Conservation (phyloP, 176 grass and related monocot species). For the Alopecurus myosuroides region DNA sequence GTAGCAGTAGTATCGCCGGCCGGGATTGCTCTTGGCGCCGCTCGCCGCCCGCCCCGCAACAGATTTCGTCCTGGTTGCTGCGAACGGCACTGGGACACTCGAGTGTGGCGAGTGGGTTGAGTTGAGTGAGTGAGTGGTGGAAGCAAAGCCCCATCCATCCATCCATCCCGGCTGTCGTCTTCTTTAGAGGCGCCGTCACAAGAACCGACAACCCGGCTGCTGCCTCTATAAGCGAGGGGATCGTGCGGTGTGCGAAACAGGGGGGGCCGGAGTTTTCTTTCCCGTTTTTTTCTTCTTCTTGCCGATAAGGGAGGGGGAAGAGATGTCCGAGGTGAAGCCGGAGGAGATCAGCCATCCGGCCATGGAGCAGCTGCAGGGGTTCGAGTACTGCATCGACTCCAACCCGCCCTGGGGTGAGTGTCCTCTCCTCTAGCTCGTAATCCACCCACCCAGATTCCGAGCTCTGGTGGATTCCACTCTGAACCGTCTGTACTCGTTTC, state of each 20-base stretch:
- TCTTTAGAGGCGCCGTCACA: background rate
- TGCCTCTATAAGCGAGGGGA: background rate
- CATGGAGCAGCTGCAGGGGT: slow-evolving; percentile 96
- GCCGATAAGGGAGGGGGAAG: background rate
- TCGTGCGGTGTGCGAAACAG: background rate
- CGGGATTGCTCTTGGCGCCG: slow-evolving; percentile 18
- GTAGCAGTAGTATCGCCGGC: background rate
- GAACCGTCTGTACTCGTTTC: slow-evolving; percentile 12
- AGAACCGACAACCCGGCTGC: background rate
- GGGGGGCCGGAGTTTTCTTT: background rate
- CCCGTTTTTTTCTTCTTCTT: background rate
- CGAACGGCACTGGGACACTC: background rate
- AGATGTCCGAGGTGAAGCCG: slow-evolving; percentile 58
- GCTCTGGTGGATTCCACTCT: slow-evolving; percentile 25
- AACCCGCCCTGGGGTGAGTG: slow-evolving; percentile 91
- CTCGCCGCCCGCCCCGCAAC: background rate
- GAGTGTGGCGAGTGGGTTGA: background rate
- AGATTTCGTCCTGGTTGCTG: slow-evolving; percentile 33
- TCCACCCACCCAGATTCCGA: background rate
- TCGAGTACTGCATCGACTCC: slow-evolving; percentile 96
- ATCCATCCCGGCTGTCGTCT: background rate
- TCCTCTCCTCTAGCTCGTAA: background rate
- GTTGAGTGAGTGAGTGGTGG: background rate
- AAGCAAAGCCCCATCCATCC: background rate
- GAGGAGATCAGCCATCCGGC: slow-evolving; percentile 87